These are phyloP conservation scores for Pseudonitzschia pungens DNA, from an alignment of 108 stramenopile genomes.

Conservation along the genomic window DNA sequence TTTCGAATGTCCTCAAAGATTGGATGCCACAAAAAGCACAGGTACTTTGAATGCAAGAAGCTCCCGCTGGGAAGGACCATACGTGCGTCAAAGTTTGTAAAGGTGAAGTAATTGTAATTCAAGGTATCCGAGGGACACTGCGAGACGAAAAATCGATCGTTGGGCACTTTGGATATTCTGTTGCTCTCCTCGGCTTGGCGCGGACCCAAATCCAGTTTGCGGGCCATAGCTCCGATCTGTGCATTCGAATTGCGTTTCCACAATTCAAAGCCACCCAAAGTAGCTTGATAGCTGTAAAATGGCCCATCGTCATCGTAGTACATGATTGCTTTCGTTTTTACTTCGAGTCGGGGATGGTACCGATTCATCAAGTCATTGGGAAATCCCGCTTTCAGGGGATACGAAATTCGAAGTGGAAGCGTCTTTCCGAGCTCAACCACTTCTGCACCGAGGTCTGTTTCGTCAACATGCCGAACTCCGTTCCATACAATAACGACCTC, in stretches of 20 bases:
- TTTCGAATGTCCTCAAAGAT: constrained; percentile 75
- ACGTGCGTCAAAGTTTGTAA: constrained; percentile 72
- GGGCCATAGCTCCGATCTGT: constrained; percentile 83
- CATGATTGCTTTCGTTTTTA: constrained; percentile 79
- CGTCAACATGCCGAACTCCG: constrained; percentile 52
- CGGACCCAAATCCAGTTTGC: constrained; percentile 48
- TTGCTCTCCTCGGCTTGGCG: constrained; percentile 44
- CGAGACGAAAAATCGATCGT: constrained; percentile 62
- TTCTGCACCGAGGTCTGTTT: constrained; percentile 43
- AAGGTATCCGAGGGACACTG: constrained; percentile 63
- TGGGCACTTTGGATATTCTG: constrained; percentile 33
- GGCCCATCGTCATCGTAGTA: constrained; percentile 93
- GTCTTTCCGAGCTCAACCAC: constrained; percentile 42
- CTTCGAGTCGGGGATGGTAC: constrained; percentile 77
- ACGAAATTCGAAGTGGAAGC: constrained; percentile 68
- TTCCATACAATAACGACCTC: constrained; percentile 89
- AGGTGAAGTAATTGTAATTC: constrained; percentile 75
- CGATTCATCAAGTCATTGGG: constrained; percentile 85
- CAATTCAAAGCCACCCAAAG: constrained; percentile 74
- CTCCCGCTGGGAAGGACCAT: constrained; percentile 56
- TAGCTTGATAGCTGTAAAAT: constrained; percentile 69
- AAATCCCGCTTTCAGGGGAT: constrained; percentile 72
- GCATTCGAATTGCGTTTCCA: constrained; percentile 87
- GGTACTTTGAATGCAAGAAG: constrained; percentile 64
- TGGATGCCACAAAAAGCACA: constrained; percentile 88